Conservation (phyloP, 305 asterid species). For the Solanum aculeatissimum region DNA sequence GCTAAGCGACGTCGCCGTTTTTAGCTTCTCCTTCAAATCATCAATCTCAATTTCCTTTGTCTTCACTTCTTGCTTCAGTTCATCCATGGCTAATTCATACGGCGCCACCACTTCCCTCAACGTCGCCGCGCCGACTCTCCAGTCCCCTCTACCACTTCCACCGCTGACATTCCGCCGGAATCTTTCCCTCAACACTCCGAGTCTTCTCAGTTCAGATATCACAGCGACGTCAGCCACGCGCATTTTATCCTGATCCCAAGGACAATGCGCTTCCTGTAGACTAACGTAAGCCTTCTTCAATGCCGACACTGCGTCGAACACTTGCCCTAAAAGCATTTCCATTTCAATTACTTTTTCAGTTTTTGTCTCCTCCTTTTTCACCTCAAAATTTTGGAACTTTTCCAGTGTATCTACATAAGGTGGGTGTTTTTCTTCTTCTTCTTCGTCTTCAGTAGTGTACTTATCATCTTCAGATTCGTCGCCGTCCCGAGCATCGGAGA, state of each 20-base stretch:
- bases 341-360: slow-evolving; percentile 39
- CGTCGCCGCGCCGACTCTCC: slow-evolving; percentile 61
- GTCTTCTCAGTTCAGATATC: slow-evolving; percentile 71
- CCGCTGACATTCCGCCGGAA: slow-evolving; percentile 45
- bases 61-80: slow-evolving; percentile 72
- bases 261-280: slow-evolving; percentile 83
- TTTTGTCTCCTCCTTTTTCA: slow-evolving; percentile 10
- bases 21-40: slow-evolving; percentile 56
- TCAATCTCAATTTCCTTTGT: slow-evolving; percentile 57
- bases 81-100: slow-evolving; percentile 79
- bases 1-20: slow-evolving; percentile 46
- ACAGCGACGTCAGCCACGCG: slow-evolving; percentile 80
- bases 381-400: not conserved
- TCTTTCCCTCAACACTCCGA: slow-evolving; percentile 74
- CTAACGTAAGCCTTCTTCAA: slow-evolving; percentile 82
- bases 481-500: not conserved
- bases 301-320: slow-evolving; percentile 73
- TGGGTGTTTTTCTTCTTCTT: not conserved
- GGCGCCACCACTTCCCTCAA: slow-evolving; percentile 92
- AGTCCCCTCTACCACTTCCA: slow-evolving; percentile 19
- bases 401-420: not conserved
- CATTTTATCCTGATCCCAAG: slow-evolving; percentile 87
- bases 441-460: not conserved
- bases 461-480: slow-evolving; percentile 1
- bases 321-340: slow-evolving; percentile 66